Evolutionary conservation across 1,284 basidiomycete genomes (phyloP).

Genomic region (Ceratobasidium sp.): DNA sequence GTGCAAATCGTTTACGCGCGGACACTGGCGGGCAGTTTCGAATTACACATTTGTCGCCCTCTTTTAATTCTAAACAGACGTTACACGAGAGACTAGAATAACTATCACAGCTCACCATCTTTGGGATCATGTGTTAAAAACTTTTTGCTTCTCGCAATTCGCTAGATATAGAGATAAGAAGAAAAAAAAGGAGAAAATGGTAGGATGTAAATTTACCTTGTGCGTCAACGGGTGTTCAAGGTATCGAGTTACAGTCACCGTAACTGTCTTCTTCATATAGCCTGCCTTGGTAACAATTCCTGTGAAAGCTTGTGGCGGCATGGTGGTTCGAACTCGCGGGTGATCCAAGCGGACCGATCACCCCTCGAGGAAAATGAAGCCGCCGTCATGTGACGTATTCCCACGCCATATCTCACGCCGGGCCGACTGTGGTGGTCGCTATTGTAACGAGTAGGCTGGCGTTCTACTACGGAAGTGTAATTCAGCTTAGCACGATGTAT

Average conservation of each 20-base stretch:
- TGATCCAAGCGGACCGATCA: background rate
- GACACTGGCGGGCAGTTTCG: slow-evolving; percentile 84
- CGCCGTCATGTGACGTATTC: slow-evolving; percentile 1
- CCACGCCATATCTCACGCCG: background rate
- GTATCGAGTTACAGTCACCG: slow-evolving; percentile 80
- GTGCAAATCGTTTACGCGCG: slow-evolving; percentile 77
- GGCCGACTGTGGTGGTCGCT: background rate
- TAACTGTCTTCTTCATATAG: slow-evolving; percentile 84
- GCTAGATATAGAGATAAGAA: slow-evolving; percentile 60
- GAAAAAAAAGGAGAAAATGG: background rate
- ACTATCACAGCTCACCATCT: slow-evolving; percentile 65
- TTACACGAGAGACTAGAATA: background rate
- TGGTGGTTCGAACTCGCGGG: slow-evolving; percentile 53
- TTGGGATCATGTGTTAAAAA: slow-evolving; percentile 79
- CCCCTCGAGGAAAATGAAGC: no score
- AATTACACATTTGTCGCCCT: slow-evolving; percentile 78
- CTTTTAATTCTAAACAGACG: slow-evolving; percentile 66
- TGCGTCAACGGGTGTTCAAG: slow-evolving; percentile 76
- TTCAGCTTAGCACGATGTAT: no score
- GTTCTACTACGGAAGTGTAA: no score
- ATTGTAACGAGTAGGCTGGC: no score
- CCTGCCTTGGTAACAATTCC: slow-evolving; percentile 83
- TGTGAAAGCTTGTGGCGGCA: slow-evolving; percentile 81
- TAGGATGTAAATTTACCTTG: slow-evolving; percentile 67
- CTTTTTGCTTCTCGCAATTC: slow-evolving; percentile 79